These are phyloP conservation scores for Quercus bicolor DNA, from an alignment of 306 rosid genomes.

Conservation along the genomic window DNA sequence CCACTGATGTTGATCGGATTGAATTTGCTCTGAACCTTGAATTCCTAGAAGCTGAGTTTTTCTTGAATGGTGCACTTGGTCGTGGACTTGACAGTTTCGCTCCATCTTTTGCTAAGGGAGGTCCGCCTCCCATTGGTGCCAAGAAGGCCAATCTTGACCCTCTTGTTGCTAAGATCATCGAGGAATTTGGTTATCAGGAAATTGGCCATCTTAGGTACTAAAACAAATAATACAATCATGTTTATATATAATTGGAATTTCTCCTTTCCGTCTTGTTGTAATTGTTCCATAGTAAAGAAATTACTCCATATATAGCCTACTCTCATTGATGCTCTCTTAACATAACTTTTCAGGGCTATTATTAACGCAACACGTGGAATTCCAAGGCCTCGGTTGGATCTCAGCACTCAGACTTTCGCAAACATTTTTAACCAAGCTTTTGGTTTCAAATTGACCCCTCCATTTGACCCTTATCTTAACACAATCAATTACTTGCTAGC, in stretches of 20 bases:
- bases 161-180: not conserved
- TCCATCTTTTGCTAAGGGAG: constrained; percentile 15
- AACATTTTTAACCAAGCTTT: constrained; percentile 7
- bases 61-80: constrained; percentile 13
- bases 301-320: no score
- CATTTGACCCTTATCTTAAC: constrained; percentile 24
- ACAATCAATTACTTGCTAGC: constrained; percentile 17
- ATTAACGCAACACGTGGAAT: constrained; percentile 9
- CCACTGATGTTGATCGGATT: constrained; percentile 12
- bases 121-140: constrained; percentile 31
- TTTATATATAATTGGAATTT: not conserved
- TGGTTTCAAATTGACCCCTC: constrained; percentile 9
- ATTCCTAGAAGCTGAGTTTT: constrained; percentile 23
- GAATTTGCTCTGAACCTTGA: constrained; percentile 30
- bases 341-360: not conserved
- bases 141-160: constrained; percentile 23
- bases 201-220: constrained; percentile 28
- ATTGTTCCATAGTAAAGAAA: not conserved
- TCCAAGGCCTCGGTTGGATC: constrained; percentile 25
- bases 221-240: no score
- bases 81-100: constrained; percentile 9
- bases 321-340: not conserved
- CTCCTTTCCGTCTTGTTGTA: no score
- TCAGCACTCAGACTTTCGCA: constrained; percentile 16
- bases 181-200: constrained; percentile 38